Evolutionary conservation across 2,329 filamentous ascomycete genomes (phyloP), one percentile per base, ranked within the genome.

Genomic region (Immersiporthe knoxdaviesiana): DNA sequence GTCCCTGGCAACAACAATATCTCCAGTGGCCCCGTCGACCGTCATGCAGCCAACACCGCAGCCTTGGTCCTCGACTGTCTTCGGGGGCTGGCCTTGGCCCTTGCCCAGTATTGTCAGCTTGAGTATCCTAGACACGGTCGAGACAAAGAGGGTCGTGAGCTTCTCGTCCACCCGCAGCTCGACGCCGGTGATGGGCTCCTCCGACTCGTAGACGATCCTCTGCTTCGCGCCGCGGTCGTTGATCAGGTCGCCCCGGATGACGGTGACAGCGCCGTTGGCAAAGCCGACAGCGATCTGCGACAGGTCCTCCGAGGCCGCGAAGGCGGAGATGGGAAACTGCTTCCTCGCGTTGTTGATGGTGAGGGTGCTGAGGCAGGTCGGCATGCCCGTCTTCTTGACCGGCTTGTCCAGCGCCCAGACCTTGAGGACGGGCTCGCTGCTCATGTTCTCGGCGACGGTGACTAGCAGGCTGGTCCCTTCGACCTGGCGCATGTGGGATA

Each of bases 331-430:
- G n/a, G 96, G 96, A 79, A 97, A 98, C 74, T 92, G 93, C 77
- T 95, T 94, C 77, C 92, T 88, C 54, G 92, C 94, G 82, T 98
- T 98, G 78, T 94, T 92, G 73, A 99, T 91, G 30, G 86, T 89
- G 65, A 97, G 82, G 0, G 91, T 96, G 77, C 93, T 97, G 73
- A 97, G 85, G 78, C 96, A 98, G 52, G 91, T 92, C 21, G 96
- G 96, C 71, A 91, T 84, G 56, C 94, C 94, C 5, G 93, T 97
- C 85, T 97, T 98, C 86, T 96, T 98, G 74, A 97, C 93, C 4
- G 91, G 86, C 81, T 94, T 97, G 78, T 98, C 94, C 74, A 99
- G 84, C 30, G 93, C 95, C 96, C 96, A 99, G n/a, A 98, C 95
- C 79, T 97, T 98, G 70, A 99, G 81, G 27, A 95, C 87, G 0